phyloP scores from a whole-genome alignment of 192 early-diverging fungal species.

The Coemansia sp. region DNA sequence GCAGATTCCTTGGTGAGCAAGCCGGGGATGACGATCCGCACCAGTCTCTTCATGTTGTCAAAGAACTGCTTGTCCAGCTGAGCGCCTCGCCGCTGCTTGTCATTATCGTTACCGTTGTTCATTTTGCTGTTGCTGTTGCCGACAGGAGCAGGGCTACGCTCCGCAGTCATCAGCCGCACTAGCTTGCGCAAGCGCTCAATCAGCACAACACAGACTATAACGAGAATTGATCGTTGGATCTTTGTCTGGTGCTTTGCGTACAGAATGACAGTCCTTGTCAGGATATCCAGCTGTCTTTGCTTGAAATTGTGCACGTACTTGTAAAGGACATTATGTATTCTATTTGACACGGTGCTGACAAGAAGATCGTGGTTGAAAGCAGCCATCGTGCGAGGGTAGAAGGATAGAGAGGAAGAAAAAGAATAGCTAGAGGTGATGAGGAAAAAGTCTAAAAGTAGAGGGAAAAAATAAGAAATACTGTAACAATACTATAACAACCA shows the following conservation, averaged over 20 bases:
- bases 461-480: background rate
- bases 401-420: background rate
- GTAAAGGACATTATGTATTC: constrained; percentile 35
- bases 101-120: background rate
- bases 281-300: constrained; percentile 29
- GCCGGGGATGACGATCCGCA: constrained; percentile 86
- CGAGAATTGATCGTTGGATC: constrained; percentile 36
- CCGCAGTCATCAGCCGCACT: constrained; percentile 30
- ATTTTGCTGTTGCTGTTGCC: background rate
- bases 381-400: constrained; percentile 16
- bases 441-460: constrained; percentile 2
- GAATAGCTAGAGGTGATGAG: background rate
- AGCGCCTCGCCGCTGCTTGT: constrained; percentile 16
- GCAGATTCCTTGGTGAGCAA: constrained; percentile 80
- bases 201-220: constrained; percentile 27
- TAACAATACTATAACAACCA: background rate
- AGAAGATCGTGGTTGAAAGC: constrained; percentile 38
- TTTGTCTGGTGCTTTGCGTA: constrained; percentile 45
- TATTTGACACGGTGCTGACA: constrained; percentile 28
- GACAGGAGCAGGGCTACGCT: constrained; percentile 9
- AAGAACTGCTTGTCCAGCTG: constrained; percentile 60
- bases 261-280: constrained; percentile 25
- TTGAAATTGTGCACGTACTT: constrained; percentile 30
- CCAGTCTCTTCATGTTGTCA: constrained; percentile 65
- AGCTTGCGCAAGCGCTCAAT: constrained; percentile 37